A percentile compares a stretch with the other conserved stretches of the same genome.
phyloP scores from a whole-genome alignment of 306 rosid genomes.

The Sophora flavescens region DNA sequence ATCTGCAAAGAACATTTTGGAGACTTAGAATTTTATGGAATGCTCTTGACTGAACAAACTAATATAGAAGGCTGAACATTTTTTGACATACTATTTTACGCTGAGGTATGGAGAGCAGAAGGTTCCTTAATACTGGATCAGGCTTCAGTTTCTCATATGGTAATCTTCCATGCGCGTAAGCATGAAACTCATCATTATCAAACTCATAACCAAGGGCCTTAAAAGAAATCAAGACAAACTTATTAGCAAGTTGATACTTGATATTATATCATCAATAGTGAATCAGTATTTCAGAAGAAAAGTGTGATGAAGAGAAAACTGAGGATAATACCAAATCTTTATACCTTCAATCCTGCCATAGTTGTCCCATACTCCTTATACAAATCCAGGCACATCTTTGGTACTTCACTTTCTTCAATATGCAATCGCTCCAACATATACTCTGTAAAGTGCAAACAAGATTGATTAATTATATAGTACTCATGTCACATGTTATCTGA shows the following conservation, averaged over 20 bases:
- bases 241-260: no score
- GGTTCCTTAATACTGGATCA: slow-evolving; percentile 77
- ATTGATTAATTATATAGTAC: slow-evolving; percentile 11
- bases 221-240: slow-evolving; percentile 30
- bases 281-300: slow-evolving; percentile 31
- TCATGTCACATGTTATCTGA: slow-evolving; percentile 26
- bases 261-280: slow-evolving; percentile 13
- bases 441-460: slow-evolving; percentile 59
- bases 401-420: slow-evolving; percentile 75
- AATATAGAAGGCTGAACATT: neutral
- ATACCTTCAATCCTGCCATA: slow-evolving; percentile 90
- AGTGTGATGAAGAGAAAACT: slow-evolving; percentile 1
- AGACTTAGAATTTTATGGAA: slow-evolving; percentile 8
- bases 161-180: slow-evolving; percentile 75
- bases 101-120: slow-evolving; percentile 88
- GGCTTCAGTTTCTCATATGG: slow-evolving; percentile 78
- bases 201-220: slow-evolving; percentile 82
- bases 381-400: slow-evolving; percentile 77
- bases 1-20: slow-evolving; percentile 57
- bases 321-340: neutral
- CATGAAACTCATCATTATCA: slow-evolving; percentile 80
- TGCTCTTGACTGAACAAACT: slow-evolving; percentile 27
- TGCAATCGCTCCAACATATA: slow-evolving; percentile 72
- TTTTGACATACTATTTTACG: slow-evolving; percentile 73
- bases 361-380: slow-evolving; percentile 83